Conservation (phyloP, 371 early-diverging fungal species). For the Ordospora colligata region DNA sequence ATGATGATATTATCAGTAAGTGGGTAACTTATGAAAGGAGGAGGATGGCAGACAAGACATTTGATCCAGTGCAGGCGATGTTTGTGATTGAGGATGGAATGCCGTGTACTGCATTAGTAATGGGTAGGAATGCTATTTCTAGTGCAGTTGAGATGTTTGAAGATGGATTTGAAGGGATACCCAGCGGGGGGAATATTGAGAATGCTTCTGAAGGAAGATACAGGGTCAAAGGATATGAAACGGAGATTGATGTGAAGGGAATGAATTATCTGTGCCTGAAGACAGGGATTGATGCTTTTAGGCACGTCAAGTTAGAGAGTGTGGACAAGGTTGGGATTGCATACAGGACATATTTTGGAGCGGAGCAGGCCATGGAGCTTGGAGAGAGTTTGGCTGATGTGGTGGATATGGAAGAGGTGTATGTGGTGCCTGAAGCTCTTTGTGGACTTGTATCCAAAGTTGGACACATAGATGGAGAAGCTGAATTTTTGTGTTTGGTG, state of each 20-base stretch:
- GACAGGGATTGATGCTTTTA: neutral
- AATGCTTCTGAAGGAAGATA: neutral
- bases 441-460: neutral
- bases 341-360: neutral
- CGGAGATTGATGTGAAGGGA: neutral
- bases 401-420: neutral
- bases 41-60: neutral
- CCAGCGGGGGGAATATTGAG: neutral
- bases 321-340: neutral
- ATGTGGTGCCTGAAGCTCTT: neutral
- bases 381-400: neutral
- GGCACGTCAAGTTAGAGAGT: neutral
- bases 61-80: neutral
- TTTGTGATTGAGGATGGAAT: neutral
- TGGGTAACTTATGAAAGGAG: constrained; percentile 3
- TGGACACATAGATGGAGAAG: neutral
- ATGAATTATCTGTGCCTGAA: neutral
- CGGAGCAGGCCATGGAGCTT: neutral
- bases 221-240: neutral
- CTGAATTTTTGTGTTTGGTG: neutral
- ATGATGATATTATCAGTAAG: neutral
- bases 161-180: neutral
- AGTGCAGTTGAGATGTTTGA: neutral
- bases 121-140: neutral
- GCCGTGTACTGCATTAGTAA: too few species aligned